These are phyloP conservation scores for Macadamia tetraphylla DNA, from an alignment of 164 flowering plant genomes.

Conservation along the genomic window DNA sequence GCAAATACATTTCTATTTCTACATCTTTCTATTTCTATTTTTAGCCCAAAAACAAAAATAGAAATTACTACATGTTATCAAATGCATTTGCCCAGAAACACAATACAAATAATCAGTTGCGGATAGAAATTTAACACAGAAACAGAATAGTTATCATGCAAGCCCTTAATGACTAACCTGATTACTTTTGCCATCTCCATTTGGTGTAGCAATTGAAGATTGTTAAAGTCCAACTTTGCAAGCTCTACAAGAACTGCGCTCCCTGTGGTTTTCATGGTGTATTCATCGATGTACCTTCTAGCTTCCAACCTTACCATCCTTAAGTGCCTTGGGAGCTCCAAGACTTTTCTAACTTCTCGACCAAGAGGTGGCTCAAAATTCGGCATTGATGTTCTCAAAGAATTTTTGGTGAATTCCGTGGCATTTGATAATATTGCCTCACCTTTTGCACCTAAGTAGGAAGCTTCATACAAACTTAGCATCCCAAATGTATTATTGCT, in stretches of 20 bases:
- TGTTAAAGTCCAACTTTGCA: slow-evolving; percentile 25
- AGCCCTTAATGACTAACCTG: slow-evolving; percentile 10
- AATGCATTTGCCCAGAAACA: too few relatives aligned
- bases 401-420: slow-evolving; percentile 13
- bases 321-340: slow-evolving; percentile 23
- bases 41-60: too few relatives aligned
- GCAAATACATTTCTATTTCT: too few relatives aligned
- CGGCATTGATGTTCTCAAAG: slow-evolving; percentile 9
- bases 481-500: slow-evolving; percentile 13
- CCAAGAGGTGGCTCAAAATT: background rate
- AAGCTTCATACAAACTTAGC: slow-evolving; percentile 34
- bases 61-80: too few relatives aligned
- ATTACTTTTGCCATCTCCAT: slow-evolving; percentile 20
- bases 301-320: slow-evolving; percentile 29
- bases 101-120: too few relatives aligned
- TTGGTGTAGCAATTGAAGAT: slow-evolving; percentile 22
- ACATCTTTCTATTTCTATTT: too few relatives aligned
- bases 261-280: background rate
- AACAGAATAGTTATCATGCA: too few relatives aligned
- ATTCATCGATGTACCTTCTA: slow-evolving; percentile 18
- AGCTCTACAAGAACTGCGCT: slow-evolving; percentile 15
- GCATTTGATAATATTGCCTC: slow-evolving; percentile 25
- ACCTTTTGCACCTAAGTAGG: slow-evolving; percentile 15
- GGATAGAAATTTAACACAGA: too few relatives aligned
- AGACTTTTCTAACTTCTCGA: slow-evolving; percentile 5